These are phyloP conservation scores for Trapa bicornis DNA, from an alignment of 345 rosid species.

Conservation along the genomic window DNA sequence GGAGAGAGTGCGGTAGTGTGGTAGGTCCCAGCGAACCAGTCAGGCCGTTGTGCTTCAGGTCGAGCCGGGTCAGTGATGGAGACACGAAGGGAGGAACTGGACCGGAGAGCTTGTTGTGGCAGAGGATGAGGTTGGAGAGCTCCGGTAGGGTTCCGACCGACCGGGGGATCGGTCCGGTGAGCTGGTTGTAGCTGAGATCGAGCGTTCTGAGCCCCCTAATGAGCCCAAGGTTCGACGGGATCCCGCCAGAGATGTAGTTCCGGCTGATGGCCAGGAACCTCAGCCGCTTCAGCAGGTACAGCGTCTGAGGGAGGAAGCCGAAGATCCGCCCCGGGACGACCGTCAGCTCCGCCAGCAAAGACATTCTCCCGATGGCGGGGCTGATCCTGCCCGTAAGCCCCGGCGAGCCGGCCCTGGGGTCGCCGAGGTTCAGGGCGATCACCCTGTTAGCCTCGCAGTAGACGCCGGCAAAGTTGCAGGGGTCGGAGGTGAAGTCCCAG, in stretches of 20 bases:
- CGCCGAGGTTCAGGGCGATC: slow-evolving; percentile 63
- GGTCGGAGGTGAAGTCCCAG: slow-evolving; percentile 93
- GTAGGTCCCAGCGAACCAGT: slow-evolving; percentile 40
- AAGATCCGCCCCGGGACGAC: slow-evolving; percentile 75
- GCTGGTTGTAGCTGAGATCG: slow-evolving; percentile 76
- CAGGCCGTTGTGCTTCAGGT: slow-evolving; percentile 64
- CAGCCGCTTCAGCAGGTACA: slow-evolving; percentile 44
- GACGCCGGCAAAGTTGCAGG: slow-evolving; percentile 81
- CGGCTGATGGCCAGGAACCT: slow-evolving; percentile 59
- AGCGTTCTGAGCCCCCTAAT: slow-evolving; percentile 50
- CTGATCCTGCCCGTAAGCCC: slow-evolving; percentile 67
- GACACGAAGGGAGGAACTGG: slow-evolving; percentile 61
- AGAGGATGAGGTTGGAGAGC: slow-evolving; percentile 58
- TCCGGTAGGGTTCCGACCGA: slow-evolving; percentile 54
- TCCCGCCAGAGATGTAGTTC: slow-evolving; percentile 58
- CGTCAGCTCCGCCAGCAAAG: slow-evolving; percentile 54
- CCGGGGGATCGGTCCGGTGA: slow-evolving; percentile 48
- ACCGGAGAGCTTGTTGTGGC: slow-evolving; percentile 76
- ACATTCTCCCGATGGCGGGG: slow-evolving; percentile 68
- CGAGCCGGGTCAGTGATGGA: slow-evolving; percentile 46
- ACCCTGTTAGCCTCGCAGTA: slow-evolving; percentile 58
- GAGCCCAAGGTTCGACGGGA: slow-evolving; percentile 51
- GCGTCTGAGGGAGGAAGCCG: slow-evolving; percentile 48
- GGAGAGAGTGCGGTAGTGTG: slow-evolving; percentile 59
- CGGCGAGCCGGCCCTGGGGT: slow-evolving; percentile 68